Evolutionary conservation across 805 yeast species (phyloP), one percentile per base, ranked within the genome.

Genomic region (Brettanomyces bruxellensis): DNA sequence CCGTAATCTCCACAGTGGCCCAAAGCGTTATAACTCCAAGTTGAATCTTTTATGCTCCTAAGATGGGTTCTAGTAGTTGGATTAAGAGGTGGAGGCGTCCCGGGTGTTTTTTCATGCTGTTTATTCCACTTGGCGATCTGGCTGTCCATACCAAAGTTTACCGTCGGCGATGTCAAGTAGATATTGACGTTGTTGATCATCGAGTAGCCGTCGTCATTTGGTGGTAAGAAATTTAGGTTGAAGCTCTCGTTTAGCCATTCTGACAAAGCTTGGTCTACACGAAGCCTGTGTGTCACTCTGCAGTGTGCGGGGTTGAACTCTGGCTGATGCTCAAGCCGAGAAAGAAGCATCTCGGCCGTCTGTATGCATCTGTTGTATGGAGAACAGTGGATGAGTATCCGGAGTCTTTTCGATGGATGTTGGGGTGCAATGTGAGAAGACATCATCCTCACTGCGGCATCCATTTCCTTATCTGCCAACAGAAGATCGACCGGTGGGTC

Each of bases 321-420:
- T 30, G 45, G 44, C 7, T 49, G 45, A 5, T 49, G 30, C 11
- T 41, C 32, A n/a, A 59, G 23, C 25, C 50, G 57, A 11, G 52
- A 54, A 3, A 60, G 30, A 24, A 66, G 42, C 34, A 64, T 36
- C 46, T 65, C 69, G 7, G 66, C 58, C 0, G 75, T 71, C 51
- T 71, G 73, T 5, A 71, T 55, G 50, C 76, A 71, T 49, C 75
- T 50, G 39, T 70, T 61, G 47, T 71, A 71, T 0, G 76, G 76
- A 1, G 75, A 70, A 4, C 69, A 60, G 50, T 71, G 75, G 4
- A 65, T 53, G 25, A 62, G 52, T 3, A 65, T 18, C 32, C 58
- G 45, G 34, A 53, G 43, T 18, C 41, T 40, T 23, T 46, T 30
- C 9, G 44, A 11, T 11, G 28, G 39, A 28, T 13, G 34, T n/a